These are phyloP conservation scores for Aureobasidium melanogenum DNA, from an alignment of 2,329 filamentous ascomycete genomes.

Conservation along the genomic window DNA sequence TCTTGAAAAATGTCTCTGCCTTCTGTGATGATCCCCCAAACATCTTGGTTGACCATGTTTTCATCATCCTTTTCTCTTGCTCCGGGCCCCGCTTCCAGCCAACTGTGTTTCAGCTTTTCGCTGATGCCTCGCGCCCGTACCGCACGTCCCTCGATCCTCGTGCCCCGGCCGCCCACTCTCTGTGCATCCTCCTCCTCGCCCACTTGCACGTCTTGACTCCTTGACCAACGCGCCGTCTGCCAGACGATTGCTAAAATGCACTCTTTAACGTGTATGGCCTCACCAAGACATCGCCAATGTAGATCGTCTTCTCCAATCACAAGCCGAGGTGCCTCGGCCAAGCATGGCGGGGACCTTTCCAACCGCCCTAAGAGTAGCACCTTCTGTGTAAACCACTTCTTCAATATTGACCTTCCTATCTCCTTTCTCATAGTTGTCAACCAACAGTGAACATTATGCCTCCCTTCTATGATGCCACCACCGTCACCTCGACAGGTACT, in stretches of 20 bases:
- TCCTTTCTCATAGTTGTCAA: not conserved
- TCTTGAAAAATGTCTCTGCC: not conserved
- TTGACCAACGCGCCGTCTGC: not conserved
- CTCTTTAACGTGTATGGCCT: not conserved
- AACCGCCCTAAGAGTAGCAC: not conserved
- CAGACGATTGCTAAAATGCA: no score
- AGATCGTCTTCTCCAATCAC: not conserved
- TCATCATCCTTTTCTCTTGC: not conserved
- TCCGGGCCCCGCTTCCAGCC: not conserved
- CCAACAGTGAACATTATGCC: slow-evolving; percentile 19
- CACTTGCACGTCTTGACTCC: not conserved
- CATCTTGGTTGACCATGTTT: not conserved
- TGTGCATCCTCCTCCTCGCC: not conserved
- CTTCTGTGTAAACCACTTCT: not conserved
- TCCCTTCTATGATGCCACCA: slow-evolving; percentile 40
- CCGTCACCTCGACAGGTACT: slow-evolving; percentile 39
- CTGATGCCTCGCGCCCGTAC: not conserved
- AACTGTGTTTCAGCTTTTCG: not conserved
- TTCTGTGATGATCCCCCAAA: not conserved
- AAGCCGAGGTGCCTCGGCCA: not conserved
- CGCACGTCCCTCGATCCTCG: not conserved
- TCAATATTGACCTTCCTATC: not conserved
- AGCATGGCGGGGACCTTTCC: not conserved
- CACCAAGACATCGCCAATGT: not conserved
- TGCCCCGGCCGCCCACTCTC: not conserved